Conservation (phyloP, 2,329 filamentous ascomycete genomes). For the Colletotrichum cuscutae region DNA sequence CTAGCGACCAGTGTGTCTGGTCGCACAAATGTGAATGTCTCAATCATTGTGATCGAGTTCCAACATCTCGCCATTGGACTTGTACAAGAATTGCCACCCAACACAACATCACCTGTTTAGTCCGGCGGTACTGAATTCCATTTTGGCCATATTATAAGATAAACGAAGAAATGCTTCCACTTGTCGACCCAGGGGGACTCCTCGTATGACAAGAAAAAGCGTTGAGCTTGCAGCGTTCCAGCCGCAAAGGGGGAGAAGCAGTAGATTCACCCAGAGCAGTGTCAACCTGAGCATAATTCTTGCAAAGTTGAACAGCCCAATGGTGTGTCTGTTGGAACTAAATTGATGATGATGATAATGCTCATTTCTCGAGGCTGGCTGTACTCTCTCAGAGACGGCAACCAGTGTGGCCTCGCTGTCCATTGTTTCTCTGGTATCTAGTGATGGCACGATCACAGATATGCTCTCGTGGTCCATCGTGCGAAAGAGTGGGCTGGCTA, state of each 20-base stretch:
- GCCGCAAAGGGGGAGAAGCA: neutral
- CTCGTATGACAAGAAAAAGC: neutral
- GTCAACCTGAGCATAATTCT: neutral
- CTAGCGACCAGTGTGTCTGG: too few relatives aligned
- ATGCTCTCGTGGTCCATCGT: neutral
- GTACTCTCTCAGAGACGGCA: too few relatives aligned
- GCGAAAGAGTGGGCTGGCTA: neutral
- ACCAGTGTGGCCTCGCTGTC: neutral
- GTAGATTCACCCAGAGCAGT: neutral
- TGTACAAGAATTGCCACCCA: too few relatives aligned
- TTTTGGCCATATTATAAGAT: neutral
- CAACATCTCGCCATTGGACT: too few relatives aligned
- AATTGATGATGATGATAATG: neutral
- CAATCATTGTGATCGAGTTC: too few relatives aligned
- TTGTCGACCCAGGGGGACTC: neutral
- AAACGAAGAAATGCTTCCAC: neutral
- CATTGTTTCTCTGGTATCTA: neutral
- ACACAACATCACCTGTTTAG: neutral
- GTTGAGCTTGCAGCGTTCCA: neutral
- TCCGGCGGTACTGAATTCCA: neutral
- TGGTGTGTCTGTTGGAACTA: neutral
- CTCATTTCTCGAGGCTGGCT: neutral
- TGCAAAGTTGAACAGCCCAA: neutral
- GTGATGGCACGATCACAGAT: neutral
- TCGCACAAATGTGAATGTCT: too few relatives aligned